These are phyloP conservation scores for Saccharomycopsis sp. DNA, from an alignment of 805 yeast species.

Conservation along the genomic window DNA sequence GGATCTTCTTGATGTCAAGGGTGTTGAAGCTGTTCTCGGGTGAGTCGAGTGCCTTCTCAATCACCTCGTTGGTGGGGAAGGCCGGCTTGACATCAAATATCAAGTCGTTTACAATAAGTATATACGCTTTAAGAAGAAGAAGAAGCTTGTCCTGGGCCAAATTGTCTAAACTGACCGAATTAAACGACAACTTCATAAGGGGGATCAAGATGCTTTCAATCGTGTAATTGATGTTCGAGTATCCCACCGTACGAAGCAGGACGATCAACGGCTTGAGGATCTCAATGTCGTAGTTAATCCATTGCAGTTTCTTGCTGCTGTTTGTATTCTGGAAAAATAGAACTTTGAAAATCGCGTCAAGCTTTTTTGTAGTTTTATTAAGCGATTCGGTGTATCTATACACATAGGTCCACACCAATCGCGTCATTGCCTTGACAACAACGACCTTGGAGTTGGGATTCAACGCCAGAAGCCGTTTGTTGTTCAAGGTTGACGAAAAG, in stretches of 20 bases:
- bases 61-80: slow-evolving; percentile 59
- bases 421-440: slow-evolving; percentile 56
- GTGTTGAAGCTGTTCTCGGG: slow-evolving; percentile 12
- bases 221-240: slow-evolving; percentile 68
- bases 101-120: slow-evolving; percentile 61
- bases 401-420: slow-evolving; percentile 85
- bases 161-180: slow-evolving; percentile 52
- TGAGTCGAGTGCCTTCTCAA: slow-evolving; percentile 18
- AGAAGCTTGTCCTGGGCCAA: slow-evolving; percentile 64
- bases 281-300: slow-evolving; percentile 63
- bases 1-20: slow-evolving; percentile 11
- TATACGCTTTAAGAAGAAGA: slow-evolving; percentile 64
- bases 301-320: slow-evolving; percentile 49
- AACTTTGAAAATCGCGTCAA: slow-evolving; percentile 56
- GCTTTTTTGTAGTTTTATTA: slow-evolving; percentile 75
- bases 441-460: slow-evolving; percentile 38
- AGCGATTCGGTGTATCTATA: slow-evolving; percentile 83
- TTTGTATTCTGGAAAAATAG: slow-evolving; percentile 41
- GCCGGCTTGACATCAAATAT: slow-evolving; percentile 53
- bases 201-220: slow-evolving; percentile 75
- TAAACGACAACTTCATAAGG: slow-evolving; percentile 54
- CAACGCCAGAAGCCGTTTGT: slow-evolving; percentile 2
- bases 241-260: slow-evolving; percentile 71
- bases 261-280: slow-evolving; percentile 64
- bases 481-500: slow-evolving; percentile 7